A percentile compares a stretch with the other conserved stretches of the same genome.
Conservation (phyloP, 768 basidiomycete species). For the Coprinopsis strossmayeri region DNA sequence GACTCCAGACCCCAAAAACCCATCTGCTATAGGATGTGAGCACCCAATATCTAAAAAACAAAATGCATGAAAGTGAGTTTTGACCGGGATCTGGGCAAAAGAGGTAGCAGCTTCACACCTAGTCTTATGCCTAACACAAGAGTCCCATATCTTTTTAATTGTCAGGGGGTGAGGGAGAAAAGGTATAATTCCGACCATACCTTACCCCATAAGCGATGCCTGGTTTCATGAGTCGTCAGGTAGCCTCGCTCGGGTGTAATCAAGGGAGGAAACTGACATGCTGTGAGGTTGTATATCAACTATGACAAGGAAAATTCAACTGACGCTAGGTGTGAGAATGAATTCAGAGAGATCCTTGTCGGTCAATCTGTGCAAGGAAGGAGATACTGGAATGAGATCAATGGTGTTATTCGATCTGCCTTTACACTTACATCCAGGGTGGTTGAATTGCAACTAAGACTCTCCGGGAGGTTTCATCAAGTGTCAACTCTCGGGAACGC, state of each 20-base stretch:
- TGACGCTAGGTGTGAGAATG: constrained; percentile 18
- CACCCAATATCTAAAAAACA: constrained; percentile 55
- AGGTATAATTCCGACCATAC: constrained; percentile 20
- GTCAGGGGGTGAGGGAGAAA: background rate
- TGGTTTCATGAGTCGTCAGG: constrained; percentile 29
- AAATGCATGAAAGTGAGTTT: no score
- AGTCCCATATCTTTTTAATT: constrained; percentile 44
- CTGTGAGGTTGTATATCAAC: background rate
- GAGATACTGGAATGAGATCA: no score
- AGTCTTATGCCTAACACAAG: constrained; percentile 40
- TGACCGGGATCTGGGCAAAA: no score
- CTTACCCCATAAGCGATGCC: constrained; percentile 57
- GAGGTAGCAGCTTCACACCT: no score
- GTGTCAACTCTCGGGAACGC: background rate
- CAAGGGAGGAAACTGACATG: background rate
- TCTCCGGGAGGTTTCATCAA: constrained; percentile 18
- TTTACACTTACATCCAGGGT: no score
- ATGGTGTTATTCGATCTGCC: no score
- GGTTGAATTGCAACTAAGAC: constrained; percentile 50
- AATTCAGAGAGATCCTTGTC: constrained; percentile 49
- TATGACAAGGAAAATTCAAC: background rate
- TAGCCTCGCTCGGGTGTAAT: constrained; percentile 21
- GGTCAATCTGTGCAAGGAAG: no score
- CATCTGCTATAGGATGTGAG: constrained; percentile 55
- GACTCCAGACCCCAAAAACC: constrained; percentile 57